A percentile compares a stretch with the other conserved stretches of the same genome.
Evolutionary conservation across 352 stramenopile genomes (phyloP).

Genomic region (Phytophthora sp.): DNA sequence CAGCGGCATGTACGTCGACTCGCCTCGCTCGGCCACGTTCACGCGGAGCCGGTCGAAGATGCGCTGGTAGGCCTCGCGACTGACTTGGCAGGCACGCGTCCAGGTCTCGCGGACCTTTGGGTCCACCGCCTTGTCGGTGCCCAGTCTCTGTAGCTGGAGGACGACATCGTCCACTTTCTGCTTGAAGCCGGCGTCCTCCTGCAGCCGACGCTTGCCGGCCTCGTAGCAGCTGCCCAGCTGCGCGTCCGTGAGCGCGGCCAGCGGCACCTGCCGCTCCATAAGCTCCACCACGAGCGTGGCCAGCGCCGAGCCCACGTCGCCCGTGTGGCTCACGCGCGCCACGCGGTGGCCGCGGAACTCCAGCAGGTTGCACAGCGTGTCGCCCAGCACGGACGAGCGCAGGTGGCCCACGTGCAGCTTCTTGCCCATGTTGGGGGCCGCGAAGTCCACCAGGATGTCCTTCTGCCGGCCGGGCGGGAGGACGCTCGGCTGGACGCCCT

Average conservation of each 20-base stretch:
- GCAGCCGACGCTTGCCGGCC: constrained; percentile 52
- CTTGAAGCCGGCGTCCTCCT: constrained; percentile 62
- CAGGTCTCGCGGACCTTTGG: constrained; percentile 53
- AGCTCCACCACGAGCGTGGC: constrained; percentile 79
- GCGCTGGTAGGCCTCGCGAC: constrained; percentile 60
- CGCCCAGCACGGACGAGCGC: constrained; percentile 79
- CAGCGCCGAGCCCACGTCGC: constrained; percentile 79
- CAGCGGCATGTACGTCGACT: constrained; percentile 79
- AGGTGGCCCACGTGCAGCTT: constrained; percentile 87
- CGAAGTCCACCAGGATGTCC: constrained; percentile 81
- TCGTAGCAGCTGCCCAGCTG: constrained; percentile 77
- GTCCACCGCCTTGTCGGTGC: constrained; percentile 36
- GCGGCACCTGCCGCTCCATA: constrained; percentile 52
- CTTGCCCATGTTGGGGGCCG: constrained; percentile 85
- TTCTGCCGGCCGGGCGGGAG: constrained; percentile 21
- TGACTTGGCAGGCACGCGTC: constrained; percentile 73
- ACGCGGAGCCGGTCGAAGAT: constrained; percentile 79
- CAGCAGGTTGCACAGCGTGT: constrained; percentile 82
- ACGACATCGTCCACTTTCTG: constrained; percentile 69
- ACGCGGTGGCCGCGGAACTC: constrained; percentile 82
- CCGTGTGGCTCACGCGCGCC: constrained; percentile 76
- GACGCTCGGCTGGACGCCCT: constrained; percentile 39
- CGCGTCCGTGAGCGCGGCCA: constrained; percentile 60
- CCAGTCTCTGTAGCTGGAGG: constrained; percentile 73
- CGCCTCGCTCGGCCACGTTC: constrained; percentile 65